These are phyloP conservation scores for Globisporangium megalacanthum DNA, from an alignment of 352 stramenopile species.

Conservation along the genomic window DNA sequence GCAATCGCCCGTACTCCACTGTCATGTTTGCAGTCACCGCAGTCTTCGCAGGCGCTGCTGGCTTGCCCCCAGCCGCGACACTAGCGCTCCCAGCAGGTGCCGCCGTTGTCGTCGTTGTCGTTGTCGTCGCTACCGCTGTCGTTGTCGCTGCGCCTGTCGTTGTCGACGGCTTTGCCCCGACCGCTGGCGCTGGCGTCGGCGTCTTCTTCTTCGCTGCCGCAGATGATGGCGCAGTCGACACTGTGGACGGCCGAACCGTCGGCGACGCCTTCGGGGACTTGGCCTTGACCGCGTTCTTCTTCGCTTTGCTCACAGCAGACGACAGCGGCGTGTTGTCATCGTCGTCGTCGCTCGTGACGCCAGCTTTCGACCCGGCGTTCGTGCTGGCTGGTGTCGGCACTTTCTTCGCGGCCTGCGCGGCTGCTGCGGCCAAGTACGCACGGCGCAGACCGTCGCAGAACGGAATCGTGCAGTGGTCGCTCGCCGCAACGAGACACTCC, in stretches of 20 bases:
- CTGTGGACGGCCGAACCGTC: conserved; percentile 9
- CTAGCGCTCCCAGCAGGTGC: conserved; percentile 9
- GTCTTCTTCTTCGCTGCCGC: conserved; percentile 26
- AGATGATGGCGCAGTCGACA: conserved; percentile 2
- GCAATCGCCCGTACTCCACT: conserved; percentile 74
- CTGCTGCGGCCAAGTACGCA: conserved; percentile 43
- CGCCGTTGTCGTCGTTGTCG: conserved; percentile 12
- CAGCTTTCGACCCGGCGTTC: conserved; percentile 8
- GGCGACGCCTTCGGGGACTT: conserved; percentile 57
- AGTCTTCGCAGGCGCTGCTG: conserved; percentile 24
- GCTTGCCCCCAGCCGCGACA: background rate
- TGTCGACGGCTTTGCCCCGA: conserved; percentile 9
- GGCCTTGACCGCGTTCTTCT: conserved; percentile 44
- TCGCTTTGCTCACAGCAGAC: conserved; percentile 59
- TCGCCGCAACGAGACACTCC: conserved; percentile 54
- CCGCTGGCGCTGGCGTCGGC: conserved; percentile 3
- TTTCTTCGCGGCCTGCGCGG: conserved; percentile 27
- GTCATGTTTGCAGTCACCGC: conserved; percentile 55
- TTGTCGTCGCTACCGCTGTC: conserved; percentile 11
- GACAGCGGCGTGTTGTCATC: conserved; percentile 73
- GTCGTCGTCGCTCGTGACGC: conserved; percentile 41
- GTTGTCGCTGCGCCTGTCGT: conserved; percentile 7
- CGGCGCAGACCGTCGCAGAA: conserved; percentile 76
- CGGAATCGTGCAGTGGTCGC: conserved; percentile 74
- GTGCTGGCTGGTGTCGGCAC: conserved; percentile 10